Percentiles rank a stretch among this genome's conserved stretches.
Conservation (phyloP, 768 basidiomycete species). For the Boletus vinaceobasis region DNA sequence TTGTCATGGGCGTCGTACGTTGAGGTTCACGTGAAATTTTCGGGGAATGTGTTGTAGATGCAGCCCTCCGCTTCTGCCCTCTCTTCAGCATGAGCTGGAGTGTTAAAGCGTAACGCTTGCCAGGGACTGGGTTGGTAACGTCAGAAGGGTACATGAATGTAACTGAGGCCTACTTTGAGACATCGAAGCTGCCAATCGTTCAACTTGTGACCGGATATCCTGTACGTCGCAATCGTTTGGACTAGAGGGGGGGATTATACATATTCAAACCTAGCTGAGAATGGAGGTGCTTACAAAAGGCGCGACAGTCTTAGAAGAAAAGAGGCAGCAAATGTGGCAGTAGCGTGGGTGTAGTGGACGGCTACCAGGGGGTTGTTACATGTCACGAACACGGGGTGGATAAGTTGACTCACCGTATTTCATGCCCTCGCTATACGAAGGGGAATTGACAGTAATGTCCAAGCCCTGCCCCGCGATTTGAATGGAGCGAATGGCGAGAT, state of each 20-base stretch:
- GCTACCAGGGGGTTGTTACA: constrained; percentile 40
- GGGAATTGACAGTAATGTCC: constrained; percentile 81
- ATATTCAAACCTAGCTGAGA: not conserved
- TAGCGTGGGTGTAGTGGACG: constrained; percentile 88
- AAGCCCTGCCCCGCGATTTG: constrained; percentile 75
- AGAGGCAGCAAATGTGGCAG: constrained; percentile 90
- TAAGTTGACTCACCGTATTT: constrained; percentile 64
- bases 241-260: constrained; percentile 37
- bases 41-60: constrained; percentile 60
- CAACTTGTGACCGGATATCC: constrained; percentile 73
- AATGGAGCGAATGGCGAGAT: constrained; percentile 80
- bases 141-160: constrained; percentile 2
- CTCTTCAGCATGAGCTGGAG: constrained; percentile 86
- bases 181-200: constrained; percentile 71
- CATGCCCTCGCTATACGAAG: constrained; percentile 86
- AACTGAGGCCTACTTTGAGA: constrained; percentile 59
- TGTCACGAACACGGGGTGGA: not conserved
- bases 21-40: constrained; percentile 53
- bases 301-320: constrained; percentile 83
- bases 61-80: constrained; percentile 55
- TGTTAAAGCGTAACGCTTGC: constrained; percentile 88
- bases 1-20: constrained; percentile 44
- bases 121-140: constrained; percentile 63
- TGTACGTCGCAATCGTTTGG: constrained; percentile 78
- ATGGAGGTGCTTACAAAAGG: constrained; percentile 64